These are phyloP conservation scores for Pulveroboletus sp. DNA, from an alignment of 768 basidiomycete genomes.

Conservation along the genomic window DNA sequence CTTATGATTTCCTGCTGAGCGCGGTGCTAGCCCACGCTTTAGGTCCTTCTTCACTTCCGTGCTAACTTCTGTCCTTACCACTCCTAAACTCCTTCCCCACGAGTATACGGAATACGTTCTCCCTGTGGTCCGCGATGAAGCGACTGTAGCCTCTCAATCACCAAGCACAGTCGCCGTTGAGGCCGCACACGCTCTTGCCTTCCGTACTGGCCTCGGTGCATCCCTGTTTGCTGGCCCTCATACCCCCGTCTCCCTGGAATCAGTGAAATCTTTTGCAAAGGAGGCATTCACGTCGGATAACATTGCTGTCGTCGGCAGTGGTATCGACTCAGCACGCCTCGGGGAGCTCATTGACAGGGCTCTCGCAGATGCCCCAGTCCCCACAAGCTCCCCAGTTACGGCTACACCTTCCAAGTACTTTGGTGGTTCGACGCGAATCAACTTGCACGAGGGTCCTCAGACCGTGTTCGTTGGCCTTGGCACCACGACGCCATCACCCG, in stretches of 20 bases:
- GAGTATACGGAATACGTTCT: slow-evolving; percentile 74
- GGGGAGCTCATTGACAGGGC: slow-evolving; percentile 66
- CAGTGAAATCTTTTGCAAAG: slow-evolving; percentile 71
- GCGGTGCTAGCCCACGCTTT: slow-evolving; percentile 2
- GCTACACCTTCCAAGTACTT: slow-evolving; percentile 47
- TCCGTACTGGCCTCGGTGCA: slow-evolving; percentile 90
- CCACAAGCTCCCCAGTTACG: slow-evolving; percentile 33
- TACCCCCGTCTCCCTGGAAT: slow-evolving; percentile 53
- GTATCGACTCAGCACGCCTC: slow-evolving; percentile 71
- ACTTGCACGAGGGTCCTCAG: slow-evolving; percentile 55
- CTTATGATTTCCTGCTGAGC: neutral
- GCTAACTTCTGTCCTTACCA: slow-evolving; percentile 77
- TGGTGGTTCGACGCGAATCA: slow-evolving; percentile 85
- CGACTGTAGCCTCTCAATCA: slow-evolving; percentile 51
- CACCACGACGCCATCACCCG: slow-evolving; percentile 58
- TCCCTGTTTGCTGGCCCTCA: slow-evolving; percentile 82
- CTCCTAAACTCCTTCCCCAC: slow-evolving; percentile 75
- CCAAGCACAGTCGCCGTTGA: slow-evolving; percentile 75
- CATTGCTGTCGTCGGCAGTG: slow-evolving; percentile 82
- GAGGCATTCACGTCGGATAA: slow-evolving; percentile 73
- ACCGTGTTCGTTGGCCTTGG: slow-evolving; percentile 90
- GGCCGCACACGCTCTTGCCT: slow-evolving; percentile 83
- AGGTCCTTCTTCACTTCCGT: slow-evolving; percentile 89
- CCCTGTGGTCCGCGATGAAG: slow-evolving; percentile 67
- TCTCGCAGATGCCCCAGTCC: slow-evolving; percentile 39